A percentile compares a stretch with the other conserved stretches of the same genome.
These are phyloP conservation scores for Phytophthora palmivora DNA, from an alignment of 352 stramenopile genomes.

Conservation along the genomic window DNA sequence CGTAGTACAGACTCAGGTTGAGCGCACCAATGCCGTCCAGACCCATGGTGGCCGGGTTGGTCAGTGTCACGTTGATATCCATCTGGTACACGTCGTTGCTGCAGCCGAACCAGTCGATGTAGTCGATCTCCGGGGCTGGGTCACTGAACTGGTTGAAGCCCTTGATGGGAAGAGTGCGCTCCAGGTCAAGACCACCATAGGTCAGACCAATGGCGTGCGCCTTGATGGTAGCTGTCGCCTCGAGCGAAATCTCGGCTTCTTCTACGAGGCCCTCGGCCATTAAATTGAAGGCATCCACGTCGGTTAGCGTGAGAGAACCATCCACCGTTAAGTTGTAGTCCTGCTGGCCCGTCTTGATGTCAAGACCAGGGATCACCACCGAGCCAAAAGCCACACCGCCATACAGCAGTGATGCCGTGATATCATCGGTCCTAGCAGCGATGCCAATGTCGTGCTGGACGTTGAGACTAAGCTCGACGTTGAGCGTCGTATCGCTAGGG, in stretches of 20 bases:
- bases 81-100: conserved; percentile 52
- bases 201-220: conserved; percentile 57
- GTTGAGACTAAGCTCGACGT: conserved; percentile 63
- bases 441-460: conserved; percentile 55
- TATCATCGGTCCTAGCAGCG: conserved; percentile 55
- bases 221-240: conserved; percentile 45
- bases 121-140: conserved; percentile 54
- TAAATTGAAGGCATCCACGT: conserved; percentile 50
- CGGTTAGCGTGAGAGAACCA: conserved; percentile 40
- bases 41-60: conserved; percentile 55
- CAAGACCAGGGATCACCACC: conserved; percentile 57
- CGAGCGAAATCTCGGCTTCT: conserved; percentile 44
- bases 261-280: conserved; percentile 53
- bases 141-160: conserved; percentile 68
- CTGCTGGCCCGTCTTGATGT: conserved; percentile 53
- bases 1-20: conserved; percentile 77
- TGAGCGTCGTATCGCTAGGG: conserved; percentile 41
- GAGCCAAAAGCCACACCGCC: conserved; percentile 50
- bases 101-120: conserved; percentile 61
- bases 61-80: conserved; percentile 68
- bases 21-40: conserved; percentile 66
- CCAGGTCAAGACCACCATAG: conserved; percentile 56
- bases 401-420: conserved; percentile 55
- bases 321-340: conserved; percentile 65
- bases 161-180: conserved; percentile 50